Base-by-base conservation (phyloP, 202 grass and related monocot species). In the Sporobolus alterniflorus region DNA sequence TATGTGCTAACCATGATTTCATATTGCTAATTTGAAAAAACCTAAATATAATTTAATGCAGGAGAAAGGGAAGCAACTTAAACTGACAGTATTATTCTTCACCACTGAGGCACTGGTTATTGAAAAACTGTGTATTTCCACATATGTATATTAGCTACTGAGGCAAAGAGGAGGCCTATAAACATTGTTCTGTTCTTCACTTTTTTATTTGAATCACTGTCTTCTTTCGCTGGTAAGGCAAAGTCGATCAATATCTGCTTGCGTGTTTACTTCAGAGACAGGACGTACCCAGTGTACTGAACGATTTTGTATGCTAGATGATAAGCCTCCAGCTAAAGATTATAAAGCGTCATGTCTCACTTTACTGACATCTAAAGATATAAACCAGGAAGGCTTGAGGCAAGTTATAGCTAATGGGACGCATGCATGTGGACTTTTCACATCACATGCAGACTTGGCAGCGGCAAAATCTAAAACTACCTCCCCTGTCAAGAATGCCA, bases 341-440 rank as follows among this genome's bases (percentile, higher is more conserved):
- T 82, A 78, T 68, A 44, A 85, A 86, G 67, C 41, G 56, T 49
- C 12, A 67, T 60, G 50, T 44, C 59, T 82, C 83, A 44, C 48
- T 71, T 89, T 76, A 77, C 40, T 68, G 1, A 51, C 67, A 80
- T 64, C 43, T 24, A 10, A 62, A 80, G 54, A 75, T 29, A 56
- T 67, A 74, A 83, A 86, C 73, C 32, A 78, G 64, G 47, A 62
- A 41, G 39, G 33, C 43, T 64, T 71, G 18, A 74, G 48, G 69
- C 70, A 69, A 33, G n/a, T 50, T 75, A 10, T 75, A 10, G 22
- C 7, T 34, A 42, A 22, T 44, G 67, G 59, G 25, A 72, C 55
- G 48, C 71, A 71, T 12, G 11, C 8, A 51, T 39, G 36, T 6
- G 13, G 13, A 8, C 62, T 74, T 69, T 64, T 47, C 32, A 4